Evolutionary conservation across 176 grass and related monocot species (phyloP), one percentile per base, ranked within the genome.

Genomic region (Cocos nucifera): DNA sequence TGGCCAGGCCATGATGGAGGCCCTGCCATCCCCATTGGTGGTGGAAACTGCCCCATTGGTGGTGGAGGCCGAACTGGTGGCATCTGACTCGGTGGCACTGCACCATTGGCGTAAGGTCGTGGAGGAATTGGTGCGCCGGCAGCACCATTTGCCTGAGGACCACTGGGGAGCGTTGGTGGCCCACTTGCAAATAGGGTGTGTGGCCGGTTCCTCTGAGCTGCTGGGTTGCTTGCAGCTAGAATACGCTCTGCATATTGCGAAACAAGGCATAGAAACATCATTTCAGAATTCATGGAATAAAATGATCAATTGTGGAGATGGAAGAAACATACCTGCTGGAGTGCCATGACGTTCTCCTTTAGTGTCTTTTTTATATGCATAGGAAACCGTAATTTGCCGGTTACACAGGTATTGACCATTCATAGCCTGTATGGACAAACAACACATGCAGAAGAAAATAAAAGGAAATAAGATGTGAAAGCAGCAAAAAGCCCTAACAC

Each of bases 321-420:
- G 76, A 68, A 56, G 50, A 66, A 17, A 73, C 6, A 30, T 73
- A 88, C 87, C 87, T 83, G 93, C 87, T 32, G 87, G 87, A 30
- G 87, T 97, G 73, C 87, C 87, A 29, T 91, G 87, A 20, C 84
- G 87, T 71, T 98, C 93, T 80, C 87, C 87, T 80, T 92, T 92
- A 0, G 84, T 92, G 19, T 88, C 81, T 71, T 92, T 98, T 72
- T 98, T 98, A 66, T 92, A 98, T 63, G 93, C 93, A 80, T 92
- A 98, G 68, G 84, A 98, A 27, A 92, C 87, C 15, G 87, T 92
- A 61, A 92, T 92, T 63, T 89, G 87, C 22, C 87, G 75, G 16
- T 98, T 98, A 64, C 87, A 98, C 10, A 98, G 62, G 83, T 92
- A 86, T 61, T 92, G 84, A 15, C 89, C 83, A 35, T 92, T 98